Base-by-base conservation (phyloP, 129 eudicot species). In the Erigeron canadensis region DNA sequence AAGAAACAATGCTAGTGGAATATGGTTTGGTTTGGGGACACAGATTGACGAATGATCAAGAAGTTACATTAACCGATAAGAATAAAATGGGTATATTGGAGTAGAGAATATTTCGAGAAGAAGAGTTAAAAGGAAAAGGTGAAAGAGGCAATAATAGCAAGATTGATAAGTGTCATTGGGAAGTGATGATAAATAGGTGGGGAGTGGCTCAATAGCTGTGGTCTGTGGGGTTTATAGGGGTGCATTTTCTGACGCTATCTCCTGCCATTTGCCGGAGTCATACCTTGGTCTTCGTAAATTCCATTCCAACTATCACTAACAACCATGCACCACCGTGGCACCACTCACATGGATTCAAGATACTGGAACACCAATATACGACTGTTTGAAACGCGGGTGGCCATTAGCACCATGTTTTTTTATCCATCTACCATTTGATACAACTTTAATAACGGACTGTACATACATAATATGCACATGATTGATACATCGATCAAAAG, bases 191-290 rank as follows among this genome's bases (percentile, higher is more conserved):
- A 53, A 5, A 19, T 17, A 40, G 65, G 13, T 41, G 51, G 74
- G 75, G 75, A 38, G 80, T 69, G 80, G 80, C 80, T 76, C 80
- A 67, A 75, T 10, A 73, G 63, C 10, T 63, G 67, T 71, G 55
- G 41, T 40, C 11, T 73, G 78, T 73, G 63, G 69, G 77, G 63
- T 73, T 73, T 54, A 1, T 62, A 73, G 77, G 70, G 70, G 69
- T 72, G 77, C 77, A 60, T 41, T 71, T 22, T 73, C 69, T 73
- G 77, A 73, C 46, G 39, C 77, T 72, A 60, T 16, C 37, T 37
- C 44, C 44, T 44, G 50, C 68, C 76, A 58, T 58, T 18, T 55
- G 47, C 47, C 46, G 7, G 47, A 63, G 7, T 63, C n/a, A 7
- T 22, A 54, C 58, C 67, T 76, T 76, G 80, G 48, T 76, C 60